Base-by-base conservation (phyloP, 2,329 filamentous ascomycete species). In the Fusarium sp. region DNA sequence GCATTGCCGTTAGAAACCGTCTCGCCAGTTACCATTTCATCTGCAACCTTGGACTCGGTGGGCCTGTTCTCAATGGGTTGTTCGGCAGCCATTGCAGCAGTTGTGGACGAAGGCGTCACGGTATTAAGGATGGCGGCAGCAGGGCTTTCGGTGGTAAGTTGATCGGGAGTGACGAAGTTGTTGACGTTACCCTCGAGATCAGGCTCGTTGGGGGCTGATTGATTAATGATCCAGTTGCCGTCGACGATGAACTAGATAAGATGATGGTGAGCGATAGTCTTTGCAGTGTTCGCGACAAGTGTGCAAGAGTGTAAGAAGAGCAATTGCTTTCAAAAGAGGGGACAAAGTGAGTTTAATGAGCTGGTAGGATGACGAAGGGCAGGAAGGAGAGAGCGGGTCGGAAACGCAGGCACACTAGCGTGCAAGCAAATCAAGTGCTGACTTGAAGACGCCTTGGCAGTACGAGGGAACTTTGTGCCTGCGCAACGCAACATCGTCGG, bases 181-280 rank as follows among this genome's bases (percentile, higher is more conserved):
- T 98, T 98, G 74, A 94, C 84, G 85, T 95, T 97, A 75, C 92
- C 91, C 75, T 89, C 85, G 69, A 87, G 86, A 84, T 97, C 95
- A 75, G 88, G 88, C 81, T 97, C 94, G 80, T 91, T 90, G 61
- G 92, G 91, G 40, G 90, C 91, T 60, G 89, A 88, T 73, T 90
- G 88, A 80, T 97, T 94, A 78, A 90, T 91, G 49, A 89, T 89
- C 96, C 96, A 99, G 72, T 87, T 88, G 72, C 92, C 93, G 86
- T 99, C 93, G 71, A 97, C 95, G 74, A 99, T 92, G 79, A 97
- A 99, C 95, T 97, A 78, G 40, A 70, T 48, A 40, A 60, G 41
- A 68, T 35, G 42, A 60, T 62, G 40, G 71, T 77, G 70, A 76
- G 73, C 57, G 58, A 71, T 39, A 40, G 46, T 27, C 51, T 61